Evolutionary conservation across 108 stramenopile genomes (phyloP).

Genomic region (Hondaea fermentalgiana): DNA sequence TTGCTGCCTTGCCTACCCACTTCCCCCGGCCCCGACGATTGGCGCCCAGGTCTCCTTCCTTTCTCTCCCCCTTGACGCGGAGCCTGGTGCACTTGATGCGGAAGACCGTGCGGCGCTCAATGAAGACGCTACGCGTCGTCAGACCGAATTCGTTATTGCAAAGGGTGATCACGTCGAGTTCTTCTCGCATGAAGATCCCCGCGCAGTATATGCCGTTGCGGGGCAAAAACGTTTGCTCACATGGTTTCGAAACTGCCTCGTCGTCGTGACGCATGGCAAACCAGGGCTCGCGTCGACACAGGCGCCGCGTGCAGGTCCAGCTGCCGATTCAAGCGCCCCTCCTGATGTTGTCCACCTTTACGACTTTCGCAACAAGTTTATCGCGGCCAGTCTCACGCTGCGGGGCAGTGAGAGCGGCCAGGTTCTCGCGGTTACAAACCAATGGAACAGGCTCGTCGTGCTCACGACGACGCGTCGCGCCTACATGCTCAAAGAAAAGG

Average conservation of each 20-base stretch:
- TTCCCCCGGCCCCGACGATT: not conserved
- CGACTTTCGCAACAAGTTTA: slow-evolving; percentile 17
- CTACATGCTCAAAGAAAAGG: slow-evolving; percentile 73
- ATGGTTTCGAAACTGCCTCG: slow-evolving; percentile 25
- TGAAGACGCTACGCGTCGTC: not conserved
- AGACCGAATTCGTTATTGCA: slow-evolving; percentile 32
- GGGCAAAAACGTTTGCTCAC: slow-evolving; percentile 26
- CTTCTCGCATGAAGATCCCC: slow-evolving; percentile 33
- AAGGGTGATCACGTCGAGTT: slow-evolving; percentile 37
- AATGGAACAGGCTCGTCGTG: slow-evolving; percentile 19
- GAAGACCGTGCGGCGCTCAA: no score
- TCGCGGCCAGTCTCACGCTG: not conserved
- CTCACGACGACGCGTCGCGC: slow-evolving; percentile 50
- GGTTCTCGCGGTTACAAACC: not conserved
- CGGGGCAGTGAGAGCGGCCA: not conserved
- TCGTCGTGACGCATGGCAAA: slow-evolving; percentile 33
- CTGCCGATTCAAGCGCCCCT: not conserved
- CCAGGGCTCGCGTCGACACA: slow-evolving; percentile 11
- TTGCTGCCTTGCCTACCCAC: not conserved
- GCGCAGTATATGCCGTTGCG: slow-evolving; percentile 35
- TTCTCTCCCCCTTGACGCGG: not conserved
- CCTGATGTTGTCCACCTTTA: not conserved
- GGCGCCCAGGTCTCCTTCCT: not conserved
- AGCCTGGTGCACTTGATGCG: not conserved
- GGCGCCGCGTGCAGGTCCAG: not conserved